phyloP scores from a whole-genome alignment of 129 eudicot species.

The Erigeron canadensis region DNA sequence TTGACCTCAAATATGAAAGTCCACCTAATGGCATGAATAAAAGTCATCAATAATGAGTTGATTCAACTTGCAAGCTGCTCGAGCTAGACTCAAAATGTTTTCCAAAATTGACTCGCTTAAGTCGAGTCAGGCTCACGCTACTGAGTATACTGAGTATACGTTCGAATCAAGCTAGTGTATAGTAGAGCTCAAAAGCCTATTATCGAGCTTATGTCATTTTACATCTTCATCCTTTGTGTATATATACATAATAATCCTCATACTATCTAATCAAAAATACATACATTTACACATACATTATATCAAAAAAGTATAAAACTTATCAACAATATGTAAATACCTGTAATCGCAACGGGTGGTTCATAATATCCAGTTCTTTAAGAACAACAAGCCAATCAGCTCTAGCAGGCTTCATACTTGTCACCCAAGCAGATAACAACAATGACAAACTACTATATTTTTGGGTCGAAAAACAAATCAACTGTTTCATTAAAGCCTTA shows the following conservation, averaged over 20 bases:
- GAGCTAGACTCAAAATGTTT: too few relatives aligned
- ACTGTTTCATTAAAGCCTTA: slow-evolving; percentile 69
- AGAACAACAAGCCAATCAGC: slow-evolving; percentile 94
- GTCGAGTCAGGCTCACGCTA: too few relatives aligned
- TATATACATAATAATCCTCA: neutral
- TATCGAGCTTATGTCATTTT: too few relatives aligned
- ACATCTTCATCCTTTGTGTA: too few relatives aligned
- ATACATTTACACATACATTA: too few relatives aligned
- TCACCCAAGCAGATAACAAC: slow-evolving; percentile 76
- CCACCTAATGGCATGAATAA: slow-evolving; percentile 3
- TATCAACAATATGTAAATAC: slow-evolving; percentile 20
- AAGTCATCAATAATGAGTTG: neutral
- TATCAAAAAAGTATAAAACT: neutral
- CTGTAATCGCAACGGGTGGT: slow-evolving; percentile 71
- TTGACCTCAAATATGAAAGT: neutral
- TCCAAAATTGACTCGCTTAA: too few relatives aligned
- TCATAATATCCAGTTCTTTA: slow-evolving; percentile 59
- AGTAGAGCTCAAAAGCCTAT: too few relatives aligned
- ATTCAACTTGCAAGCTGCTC: too few relatives aligned
- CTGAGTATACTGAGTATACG: too few relatives aligned
- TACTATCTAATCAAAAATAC: too few relatives aligned
- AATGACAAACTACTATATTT: slow-evolving; percentile 32
- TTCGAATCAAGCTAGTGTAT: too few relatives aligned
- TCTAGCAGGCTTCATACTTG: slow-evolving; percentile 74
- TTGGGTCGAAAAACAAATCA: slow-evolving; percentile 62